These are phyloP conservation scores for Blastobotrys petasosporus DNA, from an alignment of 1,139 yeast genomes.

Conservation along the genomic window DNA sequence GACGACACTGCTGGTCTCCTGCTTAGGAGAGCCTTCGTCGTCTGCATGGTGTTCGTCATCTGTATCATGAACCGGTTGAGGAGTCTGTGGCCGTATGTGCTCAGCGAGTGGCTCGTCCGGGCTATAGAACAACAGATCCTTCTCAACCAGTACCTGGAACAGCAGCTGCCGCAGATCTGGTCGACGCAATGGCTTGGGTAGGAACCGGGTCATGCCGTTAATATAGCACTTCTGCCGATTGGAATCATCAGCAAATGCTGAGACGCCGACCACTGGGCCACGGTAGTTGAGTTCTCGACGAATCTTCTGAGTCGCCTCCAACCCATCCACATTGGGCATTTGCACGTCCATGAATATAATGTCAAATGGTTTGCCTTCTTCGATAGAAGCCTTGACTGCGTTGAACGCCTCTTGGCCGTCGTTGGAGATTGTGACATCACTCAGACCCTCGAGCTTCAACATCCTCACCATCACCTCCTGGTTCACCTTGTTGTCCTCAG, in stretches of 20 bases:
- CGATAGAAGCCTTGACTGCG: conserved; percentile 36
- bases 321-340: conserved; percentile 92
- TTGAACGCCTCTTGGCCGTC: conserved; percentile 90
- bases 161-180: conserved; percentile 24
- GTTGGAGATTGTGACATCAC: conserved; percentile 67
- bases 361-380: conserved; percentile 53
- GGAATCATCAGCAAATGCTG: conserved; percentile 91
- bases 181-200: conserved; percentile 61
- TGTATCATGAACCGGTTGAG: too few relatives aligned
- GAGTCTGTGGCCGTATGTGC: too few relatives aligned
- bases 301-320: conserved; percentile 69
- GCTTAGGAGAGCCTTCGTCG: too few relatives aligned
- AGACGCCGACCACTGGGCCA: conserved; percentile 83
- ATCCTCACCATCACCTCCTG: conserved; percentile 90
- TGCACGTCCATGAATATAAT: conserved; percentile 93
- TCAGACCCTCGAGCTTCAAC: conserved; percentile 78
- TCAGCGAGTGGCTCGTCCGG: too few relatives aligned
- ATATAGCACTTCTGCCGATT: conserved; percentile 78
- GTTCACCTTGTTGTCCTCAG: conserved; percentile 90
- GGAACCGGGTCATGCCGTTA: conserved; percentile 85
- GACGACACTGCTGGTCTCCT: too few relatives aligned
- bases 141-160: conserved; percentile 15
- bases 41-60: too few relatives aligned
- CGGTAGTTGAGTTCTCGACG: conserved; percentile 52
- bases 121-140: too few relatives aligned